Evolutionary conservation across 805 yeast species (phyloP), one percentile per base, ranked within the genome.

Genomic region (Starmerella sirachaensis): DNA sequence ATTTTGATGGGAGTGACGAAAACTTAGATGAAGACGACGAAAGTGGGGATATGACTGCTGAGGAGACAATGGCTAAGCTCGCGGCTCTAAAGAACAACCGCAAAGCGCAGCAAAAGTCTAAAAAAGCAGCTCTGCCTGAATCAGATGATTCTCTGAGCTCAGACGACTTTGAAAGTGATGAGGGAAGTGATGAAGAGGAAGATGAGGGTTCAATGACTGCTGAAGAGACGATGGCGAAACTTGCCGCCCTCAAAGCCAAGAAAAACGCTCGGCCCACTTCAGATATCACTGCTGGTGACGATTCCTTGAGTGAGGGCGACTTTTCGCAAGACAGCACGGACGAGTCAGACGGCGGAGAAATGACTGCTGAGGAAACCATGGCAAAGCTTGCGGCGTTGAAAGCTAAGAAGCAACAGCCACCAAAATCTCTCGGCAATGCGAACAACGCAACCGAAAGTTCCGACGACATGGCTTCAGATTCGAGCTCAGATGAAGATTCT

Each of bases 321-420:
- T 24, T 20, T 18, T 7, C 8, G 8, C 7, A 8, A 7, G 38
- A 16, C 14, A 16, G 26, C n/a, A 23, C 9, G 13, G 30, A 26
- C 14, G 30, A 33, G 9, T 17, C 29, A 11, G 35, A 21, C 3
- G 40, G 23, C 8, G 38, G 19, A 2, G 31, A 29, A 17, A 35
- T 46, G 50, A 14, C 55, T 33, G 36, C 48, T 4, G 54, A 47
- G 20, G 52, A 47, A 19, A 51, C 54, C 17, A 49, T 41, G 52
- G 51, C 44, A 27, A 50, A 51, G 26, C 38, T 43, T 20, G 53
- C 49, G 26, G 50, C 52, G 2, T 39, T 45, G 10, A 55, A 56
- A 24, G 38, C 46, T 11, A 41, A 24, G 33, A 38, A 43, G 5
- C 45, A 36, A 5, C 43, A 45, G 32, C n/a, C n/a, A n/a, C n/a